phyloP scores from a whole-genome alignment of 352 stramenopile species.

The Phytophthora pinifolia region DNA sequence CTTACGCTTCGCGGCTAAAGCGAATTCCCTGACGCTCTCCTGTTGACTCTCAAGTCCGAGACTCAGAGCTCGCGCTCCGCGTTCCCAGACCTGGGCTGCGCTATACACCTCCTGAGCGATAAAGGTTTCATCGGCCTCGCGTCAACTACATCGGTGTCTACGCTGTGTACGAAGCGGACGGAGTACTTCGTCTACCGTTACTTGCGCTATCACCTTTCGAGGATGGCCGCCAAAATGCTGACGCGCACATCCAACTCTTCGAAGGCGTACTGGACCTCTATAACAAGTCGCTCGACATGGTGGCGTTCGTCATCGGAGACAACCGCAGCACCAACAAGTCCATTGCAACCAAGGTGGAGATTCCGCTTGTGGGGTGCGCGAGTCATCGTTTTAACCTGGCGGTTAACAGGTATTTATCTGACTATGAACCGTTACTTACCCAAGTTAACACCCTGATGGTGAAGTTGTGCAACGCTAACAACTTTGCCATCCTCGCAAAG shows the following conservation, averaged over 20 bases:
- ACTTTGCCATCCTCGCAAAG: neutral
- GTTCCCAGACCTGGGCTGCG: no score
- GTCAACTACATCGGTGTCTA: constrained; percentile 9
- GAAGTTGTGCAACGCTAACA: constrained; percentile 8
- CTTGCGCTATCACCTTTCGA: constrained; percentile 7
- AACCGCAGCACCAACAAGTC: constrained; percentile 6
- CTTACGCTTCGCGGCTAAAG: no score
- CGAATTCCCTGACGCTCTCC: no score
- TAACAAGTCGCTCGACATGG: constrained; percentile 8
- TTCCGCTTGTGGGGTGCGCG: neutral
- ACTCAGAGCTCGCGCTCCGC: no score
- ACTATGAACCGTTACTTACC: neutral
- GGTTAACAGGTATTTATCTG: neutral
- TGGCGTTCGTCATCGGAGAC: constrained; percentile 6
- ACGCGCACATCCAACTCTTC: constrained; percentile 12
- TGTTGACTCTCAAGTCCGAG: no score
- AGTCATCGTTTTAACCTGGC: constrained; percentile 3
- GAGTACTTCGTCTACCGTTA: neutral
- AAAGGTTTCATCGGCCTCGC: no score
- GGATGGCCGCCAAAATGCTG: constrained; percentile 1
- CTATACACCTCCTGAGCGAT: no score
- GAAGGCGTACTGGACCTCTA: constrained; percentile 13
- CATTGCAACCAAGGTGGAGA: neutral
- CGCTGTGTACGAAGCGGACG: neutral
- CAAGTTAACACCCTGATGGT: neutral